These are phyloP conservation scores for Lipomyces kockii DNA, from an alignment of 805 yeast genomes.

Conservation along the genomic window DNA sequence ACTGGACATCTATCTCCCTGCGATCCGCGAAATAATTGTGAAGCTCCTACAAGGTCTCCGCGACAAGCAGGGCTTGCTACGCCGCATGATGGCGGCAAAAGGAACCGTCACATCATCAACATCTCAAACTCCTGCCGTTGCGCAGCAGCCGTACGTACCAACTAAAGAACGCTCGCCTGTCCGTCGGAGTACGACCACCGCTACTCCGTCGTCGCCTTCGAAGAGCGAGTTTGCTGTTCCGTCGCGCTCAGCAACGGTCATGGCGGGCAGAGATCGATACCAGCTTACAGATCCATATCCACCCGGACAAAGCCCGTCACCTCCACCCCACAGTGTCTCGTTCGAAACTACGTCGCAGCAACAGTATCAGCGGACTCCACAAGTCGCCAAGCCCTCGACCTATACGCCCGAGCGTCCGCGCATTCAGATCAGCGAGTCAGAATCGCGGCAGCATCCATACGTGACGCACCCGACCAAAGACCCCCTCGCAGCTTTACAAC, in stretches of 20 bases:
- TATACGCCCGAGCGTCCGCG: constrained; percentile 16
- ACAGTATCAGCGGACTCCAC: constrained; percentile 13
- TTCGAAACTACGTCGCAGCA: constrained; percentile 8
- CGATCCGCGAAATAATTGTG: constrained; percentile 83
- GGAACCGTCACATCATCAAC: constrained; percentile 37
- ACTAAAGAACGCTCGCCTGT: constrained; percentile 8
- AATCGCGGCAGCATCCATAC: not conserved
- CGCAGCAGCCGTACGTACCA: constrained; percentile 18
- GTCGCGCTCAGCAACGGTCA: constrained; percentile 10
- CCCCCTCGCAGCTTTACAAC: constrained; percentile 77
- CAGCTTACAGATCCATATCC: not conserved
- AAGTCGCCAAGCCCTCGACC: constrained; percentile 8
- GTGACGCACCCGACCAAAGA: constrained; percentile 47
- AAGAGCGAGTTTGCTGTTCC: constrained; percentile 1
- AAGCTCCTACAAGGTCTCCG: constrained; percentile 78
- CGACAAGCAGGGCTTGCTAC: constrained; percentile 68
- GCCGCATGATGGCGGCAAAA: constrained; percentile 42
- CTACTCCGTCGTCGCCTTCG: not conserved
- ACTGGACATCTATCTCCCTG: constrained; percentile 78
- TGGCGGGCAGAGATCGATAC: not conserved
- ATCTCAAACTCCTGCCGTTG: not conserved
- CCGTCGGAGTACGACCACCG: not conserved
- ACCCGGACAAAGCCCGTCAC: not conserved
- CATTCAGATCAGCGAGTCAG: not conserved
- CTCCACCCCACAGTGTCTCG: constrained; percentile 7